Conservation (phyloP, 1,139 yeast species). For the Magnusiomyces paraingens region DNA sequence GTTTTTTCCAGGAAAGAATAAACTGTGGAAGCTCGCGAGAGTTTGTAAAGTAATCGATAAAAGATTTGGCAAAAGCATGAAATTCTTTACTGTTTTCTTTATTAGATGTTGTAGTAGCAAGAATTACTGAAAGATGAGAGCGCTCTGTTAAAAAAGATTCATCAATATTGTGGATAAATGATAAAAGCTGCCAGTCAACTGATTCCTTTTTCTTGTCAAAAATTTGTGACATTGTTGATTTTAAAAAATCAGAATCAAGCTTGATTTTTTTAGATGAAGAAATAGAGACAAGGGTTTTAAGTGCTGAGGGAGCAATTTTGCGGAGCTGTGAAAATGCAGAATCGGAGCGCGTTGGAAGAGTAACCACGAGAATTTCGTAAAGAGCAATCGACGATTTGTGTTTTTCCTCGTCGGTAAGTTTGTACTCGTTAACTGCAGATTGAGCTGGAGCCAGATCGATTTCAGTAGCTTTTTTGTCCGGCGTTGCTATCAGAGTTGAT, state of each 20-base stretch:
- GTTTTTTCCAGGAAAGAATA: slow-evolving; percentile 13
- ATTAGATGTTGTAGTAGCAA: slow-evolving; percentile 7
- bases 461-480: slow-evolving; percentile 1
- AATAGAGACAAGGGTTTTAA: slow-evolving; percentile 1
- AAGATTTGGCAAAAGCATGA: slow-evolving; percentile 10
- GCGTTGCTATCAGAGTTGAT: not conserved
- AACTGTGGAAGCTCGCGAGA: slow-evolving; percentile 16
- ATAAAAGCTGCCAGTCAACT: slow-evolving; percentile 15
- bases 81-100: slow-evolving; percentile 4
- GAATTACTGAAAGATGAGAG: slow-evolving; percentile 4
- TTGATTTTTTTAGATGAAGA: slow-evolving; percentile 1
- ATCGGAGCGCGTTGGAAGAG: not conserved
- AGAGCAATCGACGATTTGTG: slow-evolving; percentile 2
- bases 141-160: slow-evolving; percentile 12
- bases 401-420: slow-evolving; percentile 4
- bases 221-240: slow-evolving; percentile 6
- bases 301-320: slow-evolving; percentile 4
- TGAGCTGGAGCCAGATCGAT: slow-evolving; percentile 3
- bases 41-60: slow-evolving; percentile 16
- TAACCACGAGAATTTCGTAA: not conserved
- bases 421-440: slow-evolving; percentile 2
- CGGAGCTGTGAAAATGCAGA: slow-evolving; percentile 7
- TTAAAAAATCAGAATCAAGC: slow-evolving; percentile 1
- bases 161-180: slow-evolving; percentile 13
- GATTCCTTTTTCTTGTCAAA: slow-evolving; percentile 1